These are phyloP conservation scores for Moesziomyces antarcticus DNA, from an alignment of 1,284 basidiomycete genomes.

Conservation along the genomic window DNA sequence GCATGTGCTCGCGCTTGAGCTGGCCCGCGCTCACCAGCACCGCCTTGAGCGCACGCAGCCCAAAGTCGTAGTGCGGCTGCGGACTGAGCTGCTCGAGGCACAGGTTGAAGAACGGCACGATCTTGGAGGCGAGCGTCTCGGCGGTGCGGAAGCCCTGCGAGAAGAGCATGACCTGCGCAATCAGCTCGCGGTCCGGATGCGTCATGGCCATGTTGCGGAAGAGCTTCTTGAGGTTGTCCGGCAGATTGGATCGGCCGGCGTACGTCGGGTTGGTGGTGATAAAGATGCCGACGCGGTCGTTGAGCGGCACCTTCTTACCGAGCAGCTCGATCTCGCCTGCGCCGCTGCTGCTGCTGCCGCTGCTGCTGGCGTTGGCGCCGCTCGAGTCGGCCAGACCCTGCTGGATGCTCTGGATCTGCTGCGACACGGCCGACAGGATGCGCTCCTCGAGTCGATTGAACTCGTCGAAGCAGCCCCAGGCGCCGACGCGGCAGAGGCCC, in stretches of 20 bases:
- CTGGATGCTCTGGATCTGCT: conserved; percentile 98
- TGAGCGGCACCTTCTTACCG: conserved; percentile 91
- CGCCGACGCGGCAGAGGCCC: conserved; percentile 97
- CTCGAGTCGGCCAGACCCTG: conserved; percentile 81
- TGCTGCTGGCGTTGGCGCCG: conserved; percentile 13
- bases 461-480: conserved; percentile 74
- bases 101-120: conserved; percentile 99
- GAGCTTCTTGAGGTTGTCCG: conserved; percentile 91
- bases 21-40: conserved; percentile 97
- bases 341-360: conserved; percentile 1
- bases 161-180: conserved; percentile 99
- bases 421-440: conserved; percentile 96
- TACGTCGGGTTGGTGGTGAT: conserved; percentile 97
- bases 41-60: conserved; percentile 94
- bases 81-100: conserved; percentile 96
- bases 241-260: conserved; percentile 94
- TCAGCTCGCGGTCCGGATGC: conserved; percentile 94
- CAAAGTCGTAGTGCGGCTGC: conserved; percentile 99
- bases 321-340: conserved; percentile 77
- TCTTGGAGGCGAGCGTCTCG: conserved; percentile 92
- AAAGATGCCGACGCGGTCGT: conserved; percentile 93
- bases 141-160: conserved; percentile 99
- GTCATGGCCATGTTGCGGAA: conserved; percentile 99
- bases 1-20: conserved; percentile 81
- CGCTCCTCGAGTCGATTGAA: conserved; percentile 94